Conservation (phyloP, 176 grass and related monocot species). For the Oryza coarctata region DNA sequence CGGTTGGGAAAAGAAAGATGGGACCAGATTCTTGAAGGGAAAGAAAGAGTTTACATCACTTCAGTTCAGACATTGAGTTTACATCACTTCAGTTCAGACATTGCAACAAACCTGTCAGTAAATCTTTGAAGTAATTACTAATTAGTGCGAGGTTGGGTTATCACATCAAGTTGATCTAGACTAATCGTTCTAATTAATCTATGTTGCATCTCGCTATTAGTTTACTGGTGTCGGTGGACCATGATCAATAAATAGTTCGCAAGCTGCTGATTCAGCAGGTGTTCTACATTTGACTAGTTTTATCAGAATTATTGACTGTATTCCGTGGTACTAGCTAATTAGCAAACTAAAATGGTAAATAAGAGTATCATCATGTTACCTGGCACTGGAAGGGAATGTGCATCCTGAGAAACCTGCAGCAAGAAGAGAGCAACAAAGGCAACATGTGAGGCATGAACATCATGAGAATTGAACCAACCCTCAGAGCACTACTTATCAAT, state of each 20-base stretch:
- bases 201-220: neutral
- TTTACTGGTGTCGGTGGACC: slow-evolving; percentile 12
- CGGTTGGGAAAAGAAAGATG: neutral
- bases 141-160: neutral
- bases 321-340: neutral
- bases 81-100: neutral
- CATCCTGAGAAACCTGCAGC: slow-evolving; percentile 70
- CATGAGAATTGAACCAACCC: too few relatives aligned
- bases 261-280: neutral
- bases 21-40: neutral
- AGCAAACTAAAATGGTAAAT: neutral
- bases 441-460: neutral
- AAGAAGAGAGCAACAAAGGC: slow-evolving; percentile 17
- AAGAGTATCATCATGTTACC: slow-evolving; percentile 33
- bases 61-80: neutral
- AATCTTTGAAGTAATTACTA: slow-evolving; percentile 10
- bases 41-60: neutral
- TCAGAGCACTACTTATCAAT: neutral
- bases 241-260: neutral
- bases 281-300: neutral
- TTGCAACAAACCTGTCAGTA: neutral
- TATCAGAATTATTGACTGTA: slow-evolving; percentile 8
- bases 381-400: slow-evolving; percentile 65
- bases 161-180: neutral
- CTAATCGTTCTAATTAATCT: neutral